Conservation (phyloP, 352 stramenopile species). For the Thalassiosira mediterranea region DNA sequence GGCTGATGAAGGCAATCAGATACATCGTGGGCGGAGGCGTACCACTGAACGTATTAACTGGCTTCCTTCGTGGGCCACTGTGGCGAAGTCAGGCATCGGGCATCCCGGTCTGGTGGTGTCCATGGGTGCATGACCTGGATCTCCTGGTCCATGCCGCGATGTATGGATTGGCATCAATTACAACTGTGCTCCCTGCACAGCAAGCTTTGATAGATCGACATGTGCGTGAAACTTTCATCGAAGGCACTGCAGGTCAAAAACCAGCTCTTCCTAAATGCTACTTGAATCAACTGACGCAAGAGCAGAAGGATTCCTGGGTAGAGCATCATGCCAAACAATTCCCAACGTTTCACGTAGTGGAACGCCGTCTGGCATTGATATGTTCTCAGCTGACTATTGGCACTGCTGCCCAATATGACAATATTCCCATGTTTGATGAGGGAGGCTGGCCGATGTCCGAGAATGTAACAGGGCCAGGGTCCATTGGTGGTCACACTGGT, state of each 20-base stretch:
- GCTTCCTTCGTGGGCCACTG: slow-evolving; percentile 47
- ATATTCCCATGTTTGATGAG: slow-evolving; percentile 84
- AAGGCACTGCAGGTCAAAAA: slow-evolving; percentile 40
- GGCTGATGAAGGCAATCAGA: slow-evolving; percentile 69
- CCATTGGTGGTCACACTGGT: slow-evolving; percentile 45
- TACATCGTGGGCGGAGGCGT: slow-evolving; percentile 66
- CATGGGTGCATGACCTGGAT: slow-evolving; percentile 86
- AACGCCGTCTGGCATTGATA: slow-evolving; percentile 75
- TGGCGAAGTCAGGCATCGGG: slow-evolving; percentile 52
- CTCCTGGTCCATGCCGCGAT: slow-evolving; percentile 78
- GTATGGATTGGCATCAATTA: slow-evolving; percentile 67
- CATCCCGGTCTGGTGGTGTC: slow-evolving; percentile 87
- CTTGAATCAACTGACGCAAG: slow-evolving; percentile 37
- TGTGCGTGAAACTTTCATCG: slow-evolving; percentile 63
- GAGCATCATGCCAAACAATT: slow-evolving; percentile 71
- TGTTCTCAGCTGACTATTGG: slow-evolving; percentile 61
- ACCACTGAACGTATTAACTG: slow-evolving; percentile 31
- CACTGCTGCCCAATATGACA: slow-evolving; percentile 65
- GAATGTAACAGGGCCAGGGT: slow-evolving; percentile 38
- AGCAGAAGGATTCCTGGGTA: slow-evolving; percentile 71
- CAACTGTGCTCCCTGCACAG: slow-evolving; percentile 54
- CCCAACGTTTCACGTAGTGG: slow-evolving; percentile 65
- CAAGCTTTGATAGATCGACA: slow-evolving; percentile 55
- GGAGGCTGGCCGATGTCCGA: slow-evolving; percentile 71
- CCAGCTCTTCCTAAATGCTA: slow-evolving; percentile 42